phyloP scores from a whole-genome alignment of 208 protist genomes.

The Herpetomonas samuelpessoai region DNA sequence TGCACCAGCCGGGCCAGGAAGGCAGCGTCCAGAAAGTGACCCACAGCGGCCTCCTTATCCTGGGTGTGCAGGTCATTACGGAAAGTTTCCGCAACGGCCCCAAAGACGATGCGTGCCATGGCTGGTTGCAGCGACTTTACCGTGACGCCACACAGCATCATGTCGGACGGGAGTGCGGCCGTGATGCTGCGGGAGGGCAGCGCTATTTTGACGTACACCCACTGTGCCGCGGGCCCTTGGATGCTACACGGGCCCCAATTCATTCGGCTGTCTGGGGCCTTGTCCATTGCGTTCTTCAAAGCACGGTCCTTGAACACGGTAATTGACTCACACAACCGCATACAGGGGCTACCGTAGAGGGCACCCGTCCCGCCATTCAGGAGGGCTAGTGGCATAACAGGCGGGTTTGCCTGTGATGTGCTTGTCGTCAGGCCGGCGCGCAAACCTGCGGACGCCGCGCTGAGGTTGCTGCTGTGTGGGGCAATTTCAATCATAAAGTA shows the following conservation, averaged over 20 bases:
- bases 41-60: constrained; percentile 22
- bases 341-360: constrained; percentile 64
- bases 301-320: constrained; percentile 69
- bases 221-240: constrained; percentile 21
- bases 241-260: constrained; percentile 59
- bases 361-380: constrained; percentile 44
- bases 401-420: no score
- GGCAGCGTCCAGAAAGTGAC: constrained; percentile 48
- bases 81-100: background rate
- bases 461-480: background rate
- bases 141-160: constrained; percentile 14
- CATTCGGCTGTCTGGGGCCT: constrained; percentile 82
- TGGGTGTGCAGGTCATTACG: background rate
- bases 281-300: constrained; percentile 67
- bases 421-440: constrained; percentile 1
- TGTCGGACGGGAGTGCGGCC: no score
- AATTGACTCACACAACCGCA: constrained; percentile 71
- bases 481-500: constrained; percentile 50
- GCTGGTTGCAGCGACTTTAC: constrained; percentile 25
- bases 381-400: constrained; percentile 58
- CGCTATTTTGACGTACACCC: no score
- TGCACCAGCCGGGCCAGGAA: constrained; percentile 52
- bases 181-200: no score
- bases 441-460: constrained; percentile 7
- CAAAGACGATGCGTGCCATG: constrained; percentile 15